phyloP scores from a whole-genome alignment of 495 filamentous ascomycete genomes.

The Cenococcum geophilum region DNA sequence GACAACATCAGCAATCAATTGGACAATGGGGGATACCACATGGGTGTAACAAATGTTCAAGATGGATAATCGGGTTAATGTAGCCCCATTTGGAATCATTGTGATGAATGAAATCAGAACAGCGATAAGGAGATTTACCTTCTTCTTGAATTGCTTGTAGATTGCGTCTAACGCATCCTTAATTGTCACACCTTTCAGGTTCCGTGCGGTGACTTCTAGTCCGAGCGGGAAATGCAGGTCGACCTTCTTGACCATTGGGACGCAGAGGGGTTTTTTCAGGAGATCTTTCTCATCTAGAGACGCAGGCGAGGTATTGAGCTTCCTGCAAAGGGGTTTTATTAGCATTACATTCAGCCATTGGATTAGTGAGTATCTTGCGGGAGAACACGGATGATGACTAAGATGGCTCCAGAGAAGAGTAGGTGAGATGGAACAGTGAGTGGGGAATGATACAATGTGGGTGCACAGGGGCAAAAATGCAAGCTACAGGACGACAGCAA shows the following conservation, averaged over 20 bases:
- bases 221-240: slow-evolving; percentile 83
- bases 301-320: slow-evolving; percentile 76
- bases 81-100: neutral
- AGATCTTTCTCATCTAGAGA: slow-evolving; percentile 72
- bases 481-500: slow-evolving; percentile 2
- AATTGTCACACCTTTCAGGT: slow-evolving; percentile 87
- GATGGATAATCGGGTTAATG: neutral
- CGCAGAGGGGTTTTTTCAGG: slow-evolving; percentile 72
- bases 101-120: neutral
- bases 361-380: neutral
- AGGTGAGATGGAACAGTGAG: slow-evolving; percentile 8
- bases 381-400: neutral
- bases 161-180: slow-evolving; percentile 92
- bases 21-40: neutral
- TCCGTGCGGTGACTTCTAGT: slow-evolving; percentile 80
- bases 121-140: slow-evolving; percentile 48
- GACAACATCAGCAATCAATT: neutral
- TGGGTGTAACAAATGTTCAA: neutral
- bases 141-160: slow-evolving; percentile 90
- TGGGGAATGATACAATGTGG: slow-evolving; percentile 9
- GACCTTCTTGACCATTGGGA: slow-evolving; percentile 83
- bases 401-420: neutral
- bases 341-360: neutral
- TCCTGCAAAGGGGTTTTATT: slow-evolving; percentile 48
- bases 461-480: neutral